Evolutionary conservation across 495 filamentous ascomycete species (phyloP).

Genomic region (Penicillium simplicissimum): DNA sequence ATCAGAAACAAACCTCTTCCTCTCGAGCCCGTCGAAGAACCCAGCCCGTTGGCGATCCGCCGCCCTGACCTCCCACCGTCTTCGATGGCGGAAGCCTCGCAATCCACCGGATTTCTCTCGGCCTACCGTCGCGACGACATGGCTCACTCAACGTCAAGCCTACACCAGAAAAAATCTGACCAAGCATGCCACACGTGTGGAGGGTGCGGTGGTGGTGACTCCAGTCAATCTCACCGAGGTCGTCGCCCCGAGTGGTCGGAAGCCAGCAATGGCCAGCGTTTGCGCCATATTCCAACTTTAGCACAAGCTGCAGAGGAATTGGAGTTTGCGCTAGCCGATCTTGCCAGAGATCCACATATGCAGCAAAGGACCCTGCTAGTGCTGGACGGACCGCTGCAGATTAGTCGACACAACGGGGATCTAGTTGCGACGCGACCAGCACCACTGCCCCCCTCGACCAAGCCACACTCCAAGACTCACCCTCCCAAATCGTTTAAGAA

Average conservation of each 20-base stretch:
- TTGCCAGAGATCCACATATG: slow-evolving; percentile 16
- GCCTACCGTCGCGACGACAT: not conserved
- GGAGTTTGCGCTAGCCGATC: slow-evolving; percentile 30
- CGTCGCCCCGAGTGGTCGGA: slow-evolving; percentile 5
- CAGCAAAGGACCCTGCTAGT: slow-evolving; percentile 22
- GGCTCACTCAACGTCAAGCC: not conserved
- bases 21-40: slow-evolving; percentile 37
- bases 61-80: slow-evolving; percentile 10
- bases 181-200: slow-evolving; percentile 7
- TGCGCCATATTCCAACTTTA: slow-evolving; percentile 27
- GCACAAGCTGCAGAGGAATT: slow-evolving; percentile 39
- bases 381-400: slow-evolving; percentile 36
- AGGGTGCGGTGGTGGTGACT: not conserved
- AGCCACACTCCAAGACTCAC: slow-evolving; percentile 20
- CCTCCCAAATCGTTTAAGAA: slow-evolving; percentile 4
- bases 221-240: not conserved
- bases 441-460: slow-evolving; percentile 35
- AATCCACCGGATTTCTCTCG: not conserved
- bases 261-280: slow-evolving; percentile 8
- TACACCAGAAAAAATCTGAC: not conserved
- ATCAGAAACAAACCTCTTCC: slow-evolving; percentile 52
- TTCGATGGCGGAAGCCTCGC: not conserved
- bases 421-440: slow-evolving; percentile 41
- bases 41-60: slow-evolving; percentile 35
- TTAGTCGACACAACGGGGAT: slow-evolving; percentile 41